Conservation (phyloP, 768 basidiomycete species). For the Pulveroboletus sp. region DNA sequence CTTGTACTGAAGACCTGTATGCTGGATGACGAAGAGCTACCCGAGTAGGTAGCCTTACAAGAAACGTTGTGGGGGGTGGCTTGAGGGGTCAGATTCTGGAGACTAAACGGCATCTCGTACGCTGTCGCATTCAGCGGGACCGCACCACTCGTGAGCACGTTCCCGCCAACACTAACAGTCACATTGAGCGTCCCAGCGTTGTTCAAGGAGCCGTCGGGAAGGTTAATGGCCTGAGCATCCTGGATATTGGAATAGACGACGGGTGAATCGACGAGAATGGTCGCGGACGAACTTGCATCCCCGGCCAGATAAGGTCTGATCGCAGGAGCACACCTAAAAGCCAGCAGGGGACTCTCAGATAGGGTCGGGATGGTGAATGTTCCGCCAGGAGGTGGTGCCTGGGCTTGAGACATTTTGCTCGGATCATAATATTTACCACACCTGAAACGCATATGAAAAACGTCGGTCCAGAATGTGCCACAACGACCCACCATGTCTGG, state of each 20-base stretch:
- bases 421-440: constrained; percentile 52
- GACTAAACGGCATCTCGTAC: constrained; percentile 44
- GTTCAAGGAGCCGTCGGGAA: constrained; percentile 26
- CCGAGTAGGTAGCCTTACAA: constrained; percentile 24
- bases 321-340: constrained; percentile 54
- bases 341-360: constrained; percentile 42
- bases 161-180: constrained; percentile 42
- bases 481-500: constrained; percentile 27
- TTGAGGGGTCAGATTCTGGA: constrained; percentile 42
- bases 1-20: constrained; percentile 40
- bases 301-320: constrained; percentile 55
- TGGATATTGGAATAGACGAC: constrained; percentile 43
- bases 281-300: constrained; percentile 39
- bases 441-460: constrained; percentile 19
- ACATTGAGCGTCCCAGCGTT: constrained; percentile 34
- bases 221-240: constrained; percentile 40
- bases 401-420: constrained; percentile 29
- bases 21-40: constrained; percentile 28
- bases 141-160: constrained; percentile 37
- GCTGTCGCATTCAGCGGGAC: constrained; percentile 52
- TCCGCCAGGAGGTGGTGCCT: constrained; percentile 45
- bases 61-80: constrained; percentile 26
- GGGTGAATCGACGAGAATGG: constrained; percentile 50
- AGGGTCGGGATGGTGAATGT: constrained; percentile 38
- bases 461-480: neutral